Base-by-base conservation (phyloP, 495 filamentous ascomycete genomes). In the Pyrenopolyporus hunteri region DNA sequence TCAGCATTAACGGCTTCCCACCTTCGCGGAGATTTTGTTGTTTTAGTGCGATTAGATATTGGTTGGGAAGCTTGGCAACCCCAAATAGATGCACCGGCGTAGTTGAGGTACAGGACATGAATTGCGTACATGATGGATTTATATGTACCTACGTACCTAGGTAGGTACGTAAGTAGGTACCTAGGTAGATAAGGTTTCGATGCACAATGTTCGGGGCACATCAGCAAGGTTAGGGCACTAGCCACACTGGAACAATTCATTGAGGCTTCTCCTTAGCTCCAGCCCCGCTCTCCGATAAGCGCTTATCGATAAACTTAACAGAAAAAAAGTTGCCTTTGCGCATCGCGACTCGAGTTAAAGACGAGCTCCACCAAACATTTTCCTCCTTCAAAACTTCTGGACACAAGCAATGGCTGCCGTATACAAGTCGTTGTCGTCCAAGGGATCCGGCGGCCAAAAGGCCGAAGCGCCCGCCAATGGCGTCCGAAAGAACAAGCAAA, bases 361-460 rank as follows among this genome's bases (percentile, higher is more conserved):
- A 32, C 29, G 35, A 13, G 8, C 16, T 49, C 23, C 10, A 49
- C 28, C 10, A 8, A 13, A 8, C 19, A 49, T 33, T 49, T 35
- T 33, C 10, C 20, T 10, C 28, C 29, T 49, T 9, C 1, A 31
- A 7, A 22, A 22, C 10, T 13, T 33, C 29, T 9, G 9, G 26
- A 29, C 9, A 39, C 45, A 47, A 64, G 82, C 73, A 55, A 98
- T 98, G 94, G 90, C 93, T 14, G 82, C 93, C 16, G 94, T 97
- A 39, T 98, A 97, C 82, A 97, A 97, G 73, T 86, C 92, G 4
- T 70, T 98, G 7, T 70, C 98, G 7, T 93, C 92, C 1, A 92
- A 92, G 74, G 80, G 76, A 46, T 75, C 74, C 35, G 80, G 79
- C 69, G 82, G 78, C 70, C 74, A 79, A 3, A 70, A 76, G 45